Evolutionary conservation across 2,329 filamentous ascomycete species (phyloP), one percentile per base, ranked within the genome.

Genomic region (Thielaviopsis ethacetica): DNA sequence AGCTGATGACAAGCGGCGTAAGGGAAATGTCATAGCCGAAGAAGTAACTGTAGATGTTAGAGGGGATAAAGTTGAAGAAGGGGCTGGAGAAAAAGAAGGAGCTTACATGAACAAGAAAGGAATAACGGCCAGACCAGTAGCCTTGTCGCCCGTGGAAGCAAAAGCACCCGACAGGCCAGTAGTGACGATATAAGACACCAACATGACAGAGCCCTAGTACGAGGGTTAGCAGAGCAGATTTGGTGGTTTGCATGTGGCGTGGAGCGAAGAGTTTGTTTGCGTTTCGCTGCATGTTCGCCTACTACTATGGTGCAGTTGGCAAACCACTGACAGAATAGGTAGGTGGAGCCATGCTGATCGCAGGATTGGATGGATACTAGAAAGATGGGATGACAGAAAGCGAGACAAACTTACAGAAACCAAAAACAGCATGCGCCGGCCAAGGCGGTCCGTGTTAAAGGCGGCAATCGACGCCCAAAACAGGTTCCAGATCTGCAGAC

Each of bases 21-120:
- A 73, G 57, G 17, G 27, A 57, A 22, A 61, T 54, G 44, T 62
- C 52, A 38, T 60, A 60, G 38, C 54, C 59, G 27, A 61, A 61
- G 59, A 61, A 62, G 59, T 52, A 57, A 21, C 22, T 49, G 55
- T 44, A 41, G 52, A n/a, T 21, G 27, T 50, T 6, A 22, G 27
- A 19, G 17, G 22, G 2, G 5, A 15, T 26, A 41, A n/a, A n/a
- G n/a, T n/a, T n/a, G 6, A 12, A 10, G 6, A 2, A n/a, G 26
- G 17, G 17, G n/a, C 13, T 5, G 51, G n/a, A 6, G 12, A 13
- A 34, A 19, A 7, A 9, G 21, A 50, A 5, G 17, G 12, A 19
- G 56, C 58, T n/a, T 82, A 84, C 3, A 73, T 71, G 62, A 82
- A 84, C 63, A 80, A 81, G 68, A 81, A 84, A 67, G 83, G 76